phyloP scores from a whole-genome alignment of 352 stramenopile species.

The Globisporangium alternatum region DNA sequence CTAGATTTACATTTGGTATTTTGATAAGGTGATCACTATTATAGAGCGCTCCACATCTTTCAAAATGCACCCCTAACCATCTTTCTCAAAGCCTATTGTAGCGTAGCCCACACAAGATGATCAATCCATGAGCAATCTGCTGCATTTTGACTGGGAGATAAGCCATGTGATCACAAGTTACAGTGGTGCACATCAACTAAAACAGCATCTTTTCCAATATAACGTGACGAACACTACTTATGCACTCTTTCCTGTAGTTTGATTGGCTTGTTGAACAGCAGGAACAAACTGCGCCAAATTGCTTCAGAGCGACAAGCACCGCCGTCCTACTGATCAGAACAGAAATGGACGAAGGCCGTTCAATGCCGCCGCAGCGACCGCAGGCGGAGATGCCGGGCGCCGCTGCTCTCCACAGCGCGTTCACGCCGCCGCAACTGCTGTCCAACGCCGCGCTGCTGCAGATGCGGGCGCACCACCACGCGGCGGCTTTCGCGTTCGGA shows the following conservation, averaged over 20 bases:
- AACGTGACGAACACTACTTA: neutral
- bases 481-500: slow-evolving; percentile 9
- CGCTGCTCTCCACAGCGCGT: slow-evolving; percentile 6
- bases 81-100: too few relatives aligned
- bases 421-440: neutral
- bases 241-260: neutral
- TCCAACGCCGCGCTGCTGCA: slow-evolving; percentile 11
- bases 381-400: neutral
- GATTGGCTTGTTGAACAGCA: neutral
- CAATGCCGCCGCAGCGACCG: neutral
- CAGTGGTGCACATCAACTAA: neutral
- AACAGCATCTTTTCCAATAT: neutral
- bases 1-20: too few relatives aligned
- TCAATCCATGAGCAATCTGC: too few relatives aligned
- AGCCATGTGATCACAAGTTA: neutral
- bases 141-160: too few relatives aligned
- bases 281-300: neutral
- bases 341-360: slow-evolving; percentile 8
- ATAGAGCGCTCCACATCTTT: neutral
- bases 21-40: neutral
- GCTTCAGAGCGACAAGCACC: neutral
- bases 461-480: neutral
- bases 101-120: too few relatives aligned
- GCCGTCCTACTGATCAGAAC: slow-evolving; percentile 13
- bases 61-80: slow-evolving; percentile 13